Conservation (phyloP, 495 filamentous ascomycete genomes). For the Hypoxylon lienhwacheense region DNA sequence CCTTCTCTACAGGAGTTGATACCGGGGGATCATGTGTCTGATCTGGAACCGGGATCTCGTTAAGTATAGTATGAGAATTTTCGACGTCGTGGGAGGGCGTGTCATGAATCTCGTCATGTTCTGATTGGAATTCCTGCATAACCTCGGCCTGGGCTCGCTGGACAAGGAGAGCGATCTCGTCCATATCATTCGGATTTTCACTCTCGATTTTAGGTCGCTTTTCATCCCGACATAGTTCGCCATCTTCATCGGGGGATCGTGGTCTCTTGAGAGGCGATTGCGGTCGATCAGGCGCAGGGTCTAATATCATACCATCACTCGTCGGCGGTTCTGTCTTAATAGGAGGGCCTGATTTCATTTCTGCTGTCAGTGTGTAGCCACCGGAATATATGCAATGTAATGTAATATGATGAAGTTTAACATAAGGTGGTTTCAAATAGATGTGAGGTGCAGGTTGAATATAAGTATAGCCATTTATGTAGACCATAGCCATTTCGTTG, state of each 20-base stretch:
- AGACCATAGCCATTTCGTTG: too few species aligned
- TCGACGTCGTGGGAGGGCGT: conserved; percentile 10
- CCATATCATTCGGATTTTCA: conserved; percentile 22
- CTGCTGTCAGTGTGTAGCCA: neutral
- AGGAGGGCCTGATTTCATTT: conserved; percentile 23
- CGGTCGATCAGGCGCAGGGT: conserved; percentile 22
- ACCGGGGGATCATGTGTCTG: conserved; percentile 9
- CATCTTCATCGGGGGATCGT: conserved; percentile 35
- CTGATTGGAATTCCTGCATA: conserved; percentile 37
- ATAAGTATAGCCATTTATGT: too few species aligned
- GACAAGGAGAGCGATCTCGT: conserved; percentile 36
- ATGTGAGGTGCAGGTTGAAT: too few species aligned
- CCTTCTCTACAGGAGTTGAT: conserved; percentile 20
- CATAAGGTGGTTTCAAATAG: too few species aligned
- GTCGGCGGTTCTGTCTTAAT: conserved; percentile 30
- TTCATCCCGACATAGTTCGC: conserved; percentile 26
- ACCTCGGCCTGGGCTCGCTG: conserved; percentile 36
- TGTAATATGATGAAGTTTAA: too few species aligned
- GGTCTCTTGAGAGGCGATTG: conserved; percentile 41
- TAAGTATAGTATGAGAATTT: conserved; percentile 2
- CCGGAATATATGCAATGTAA: neutral
- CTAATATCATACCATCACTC: conserved; percentile 32
- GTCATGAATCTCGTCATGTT: conserved; percentile 4
- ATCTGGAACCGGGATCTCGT: conserved; percentile 17
- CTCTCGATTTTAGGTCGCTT: conserved; percentile 45